Conservation (phyloP, 352 stramenopile genomes). For the Phytophthora syringae region DNA sequence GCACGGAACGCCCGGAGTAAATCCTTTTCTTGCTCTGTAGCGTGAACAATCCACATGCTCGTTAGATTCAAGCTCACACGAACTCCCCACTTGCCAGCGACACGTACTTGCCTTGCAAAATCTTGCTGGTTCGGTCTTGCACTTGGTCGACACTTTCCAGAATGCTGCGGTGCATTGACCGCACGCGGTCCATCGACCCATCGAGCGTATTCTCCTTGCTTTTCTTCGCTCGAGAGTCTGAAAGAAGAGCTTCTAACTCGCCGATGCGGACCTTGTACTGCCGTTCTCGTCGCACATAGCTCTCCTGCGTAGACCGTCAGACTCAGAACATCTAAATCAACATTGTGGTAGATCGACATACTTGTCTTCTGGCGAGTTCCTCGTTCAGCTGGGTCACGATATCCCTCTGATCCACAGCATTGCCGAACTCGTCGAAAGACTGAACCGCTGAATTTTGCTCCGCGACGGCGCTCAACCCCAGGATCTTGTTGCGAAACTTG, state of each 20-base stretch:
- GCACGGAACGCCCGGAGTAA: slow-evolving; percentile 89
- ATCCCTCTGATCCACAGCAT: slow-evolving; percentile 53
- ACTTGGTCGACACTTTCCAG: slow-evolving; percentile 91
- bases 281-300: slow-evolving; percentile 86
- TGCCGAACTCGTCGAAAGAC: slow-evolving; percentile 29
- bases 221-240: slow-evolving; percentile 75
- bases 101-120: slow-evolving; percentile 73
- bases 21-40: slow-evolving; percentile 90
- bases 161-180: slow-evolving; percentile 86
- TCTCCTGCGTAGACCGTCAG: slow-evolving; percentile 53
- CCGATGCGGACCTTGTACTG: slow-evolving; percentile 89
- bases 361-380: slow-evolving; percentile 64
- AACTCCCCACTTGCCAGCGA: slow-evolving; percentile 3
- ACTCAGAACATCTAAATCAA: background rate
- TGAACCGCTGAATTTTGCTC: slow-evolving; percentile 46
- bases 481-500: slow-evolving; percentile 68
- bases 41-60: background rate
- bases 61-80: background rate
- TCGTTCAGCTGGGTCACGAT: slow-evolving; percentile 65
- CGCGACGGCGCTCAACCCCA: slow-evolving; percentile 48
- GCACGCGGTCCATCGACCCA: slow-evolving; percentile 80
- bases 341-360: slow-evolving; percentile 1
- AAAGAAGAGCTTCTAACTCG: slow-evolving; percentile 76
- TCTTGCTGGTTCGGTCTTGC: slow-evolving; percentile 90
- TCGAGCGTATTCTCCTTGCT: slow-evolving; percentile 75